phyloP scores from a whole-genome alignment of 805 yeast genomes.

The Schizosaccharomyces lindneri region DNA sequence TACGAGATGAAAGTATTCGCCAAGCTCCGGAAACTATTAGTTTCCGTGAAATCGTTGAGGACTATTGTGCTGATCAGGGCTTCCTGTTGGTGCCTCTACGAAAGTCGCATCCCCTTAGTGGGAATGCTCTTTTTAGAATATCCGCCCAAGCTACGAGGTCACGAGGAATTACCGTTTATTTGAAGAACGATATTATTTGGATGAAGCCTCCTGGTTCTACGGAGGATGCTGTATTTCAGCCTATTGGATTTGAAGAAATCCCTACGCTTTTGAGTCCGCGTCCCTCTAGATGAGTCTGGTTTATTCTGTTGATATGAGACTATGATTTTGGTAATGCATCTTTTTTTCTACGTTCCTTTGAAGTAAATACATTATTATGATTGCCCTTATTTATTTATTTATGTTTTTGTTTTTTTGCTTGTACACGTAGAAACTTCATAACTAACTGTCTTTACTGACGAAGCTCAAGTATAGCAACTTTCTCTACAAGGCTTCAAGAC shows the following conservation, averaged over 20 bases:
- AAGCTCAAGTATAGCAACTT: too few relatives aligned
- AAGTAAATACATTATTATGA: too few relatives aligned
- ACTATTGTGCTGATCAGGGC: conserved; percentile 28
- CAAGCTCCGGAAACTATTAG: conserved; percentile 11
- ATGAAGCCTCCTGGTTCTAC: conserved; percentile 10
- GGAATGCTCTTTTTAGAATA: conserved; percentile 23
- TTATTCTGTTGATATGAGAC: too few relatives aligned
- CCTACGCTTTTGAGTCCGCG: neutral
- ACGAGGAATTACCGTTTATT: conserved; percentile 20
- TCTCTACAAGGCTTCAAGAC: too few relatives aligned
- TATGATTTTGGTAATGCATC: too few relatives aligned
- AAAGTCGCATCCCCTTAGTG: conserved; percentile 16
- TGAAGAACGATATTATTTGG: conserved; percentile 46
- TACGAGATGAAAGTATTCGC: neutral
- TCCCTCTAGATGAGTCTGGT: too few relatives aligned
- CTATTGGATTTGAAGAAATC: neutral
- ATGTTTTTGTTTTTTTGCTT: too few relatives aligned
- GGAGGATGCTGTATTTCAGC: neutral
- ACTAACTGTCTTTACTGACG: too few relatives aligned
- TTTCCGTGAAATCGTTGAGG: conserved; percentile 41
- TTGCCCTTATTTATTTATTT: too few relatives aligned
- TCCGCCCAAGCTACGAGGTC: conserved; percentile 14
- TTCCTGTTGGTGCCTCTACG: conserved; percentile 19
- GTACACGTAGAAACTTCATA: too few relatives aligned
- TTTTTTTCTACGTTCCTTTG: too few relatives aligned